Conservation (phyloP, 345 rosid species). For the Pelargonium nanum region DNA sequence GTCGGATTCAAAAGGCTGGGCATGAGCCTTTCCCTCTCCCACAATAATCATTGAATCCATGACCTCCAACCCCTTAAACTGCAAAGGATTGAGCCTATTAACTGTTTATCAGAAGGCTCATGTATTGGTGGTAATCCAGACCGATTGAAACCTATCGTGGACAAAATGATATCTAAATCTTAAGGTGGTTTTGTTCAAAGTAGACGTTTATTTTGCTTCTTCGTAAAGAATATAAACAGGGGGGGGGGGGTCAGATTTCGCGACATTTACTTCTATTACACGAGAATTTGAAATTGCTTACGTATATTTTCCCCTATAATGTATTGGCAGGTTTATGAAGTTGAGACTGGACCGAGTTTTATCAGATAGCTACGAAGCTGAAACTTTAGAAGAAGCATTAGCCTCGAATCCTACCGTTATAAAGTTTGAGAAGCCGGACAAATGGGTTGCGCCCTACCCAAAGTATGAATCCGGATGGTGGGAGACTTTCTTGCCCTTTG, state of each 20-base stretch:
- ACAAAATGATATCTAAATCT: not conserved
- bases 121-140: not conserved
- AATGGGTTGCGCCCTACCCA: conserved; percentile 88
- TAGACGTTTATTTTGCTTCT: not conserved
- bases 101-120: too few species aligned
- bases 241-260: too few species aligned
- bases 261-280: too few species aligned
- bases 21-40: too few species aligned
- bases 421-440: conserved; percentile 69
- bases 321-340: conserved; percentile 75
- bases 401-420: conserved; percentile 58
- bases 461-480: conserved; percentile 95
- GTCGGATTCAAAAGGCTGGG: too few species aligned
- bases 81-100: too few species aligned
- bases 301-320: not conserved
- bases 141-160: not conserved
- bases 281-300: too few species aligned
- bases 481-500: conserved; percentile 74
- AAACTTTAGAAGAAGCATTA: conserved; percentile 59
- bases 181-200: not conserved
- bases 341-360: conserved; percentile 90
- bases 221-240: not conserved
- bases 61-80: not conserved
- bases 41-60: not conserved
- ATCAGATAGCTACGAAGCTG: conserved; percentile 60